Evolutionary conservation across 495 filamentous ascomycete genomes (phyloP).

Genomic region (Penicillium pulvis): DNA sequence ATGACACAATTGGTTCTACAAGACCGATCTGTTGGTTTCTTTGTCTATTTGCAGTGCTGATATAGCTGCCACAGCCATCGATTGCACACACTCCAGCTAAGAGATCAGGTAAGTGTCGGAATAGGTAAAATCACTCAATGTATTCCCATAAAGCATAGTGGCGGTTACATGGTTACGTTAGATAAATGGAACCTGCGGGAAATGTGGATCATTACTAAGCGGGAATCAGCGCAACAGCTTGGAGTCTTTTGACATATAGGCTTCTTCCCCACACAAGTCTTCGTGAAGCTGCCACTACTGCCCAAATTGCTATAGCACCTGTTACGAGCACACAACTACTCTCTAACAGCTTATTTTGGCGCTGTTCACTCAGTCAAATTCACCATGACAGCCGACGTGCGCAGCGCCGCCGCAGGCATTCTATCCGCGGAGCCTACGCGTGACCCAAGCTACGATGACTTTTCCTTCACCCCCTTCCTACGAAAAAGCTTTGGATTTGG

Average conservation of each 20-base stretch:
- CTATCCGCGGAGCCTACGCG: conserved; percentile 46
- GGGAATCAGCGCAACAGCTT: background rate
- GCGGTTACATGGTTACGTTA: no score
- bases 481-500: conserved; percentile 76
- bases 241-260: background rate
- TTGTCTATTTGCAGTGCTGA: no score
- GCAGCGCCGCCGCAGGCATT: conserved; percentile 36
- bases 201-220: background rate
- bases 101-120: no score
- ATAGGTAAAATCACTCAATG: no score
- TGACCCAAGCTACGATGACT: conserved; percentile 59
- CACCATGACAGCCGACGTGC: conserved; percentile 44
- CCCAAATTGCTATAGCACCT: background rate
- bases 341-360: background rate
- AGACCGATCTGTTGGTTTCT: no score
- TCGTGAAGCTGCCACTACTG: background rate
- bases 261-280: background rate
- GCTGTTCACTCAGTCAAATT: conserved; percentile 1
- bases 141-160: no score
- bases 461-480: conserved; percentile 76
- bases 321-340: background rate
- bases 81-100: no score
- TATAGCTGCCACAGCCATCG: no score
- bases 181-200: no score
- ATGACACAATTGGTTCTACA: no score